phyloP scores from a whole-genome alignment of 106 monocot species.

The Apostasia ramifera region DNA sequence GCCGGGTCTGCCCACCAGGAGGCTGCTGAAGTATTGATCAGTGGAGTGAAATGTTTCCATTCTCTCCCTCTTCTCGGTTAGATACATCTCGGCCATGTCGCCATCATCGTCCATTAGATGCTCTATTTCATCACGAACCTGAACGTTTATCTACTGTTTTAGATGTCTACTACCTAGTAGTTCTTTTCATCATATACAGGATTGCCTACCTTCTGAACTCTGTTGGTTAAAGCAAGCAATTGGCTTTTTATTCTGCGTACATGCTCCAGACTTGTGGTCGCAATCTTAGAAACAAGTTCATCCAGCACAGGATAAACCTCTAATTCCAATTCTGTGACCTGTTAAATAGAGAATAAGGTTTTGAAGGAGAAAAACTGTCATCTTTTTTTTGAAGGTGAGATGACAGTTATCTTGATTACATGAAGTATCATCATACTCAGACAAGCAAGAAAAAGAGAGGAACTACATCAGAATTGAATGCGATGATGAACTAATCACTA shows the following conservation, averaged over 20 bases:
- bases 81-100: constrained; percentile 61
- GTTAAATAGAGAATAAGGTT: constrained; percentile 1
- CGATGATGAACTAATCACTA: too few relatives aligned
- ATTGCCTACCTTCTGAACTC: constrained; percentile 40
- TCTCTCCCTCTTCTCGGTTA: constrained; percentile 41
- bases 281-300: constrained; percentile 34
- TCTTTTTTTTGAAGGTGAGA: neutral
- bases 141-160: neutral
- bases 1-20: neutral
- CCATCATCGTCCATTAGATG: constrained; percentile 48
- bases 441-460: too few relatives aligned
- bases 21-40: constrained; percentile 1
- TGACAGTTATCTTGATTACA: too few relatives aligned
- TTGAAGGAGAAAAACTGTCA: neutral
- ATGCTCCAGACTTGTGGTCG: constrained; percentile 29
- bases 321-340: constrained; percentile 37
- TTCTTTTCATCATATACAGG: neutral
- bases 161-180: neutral
- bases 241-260: constrained; percentile 46
- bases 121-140: constrained; percentile 53
- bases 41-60: constrained; percentile 19
- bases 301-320: constrained; percentile 52
- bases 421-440: too few relatives aligned
- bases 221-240: constrained; percentile 48
- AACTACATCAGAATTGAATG: too few relatives aligned